phyloP scores from a whole-genome alignment of 257 asterid species.

The Nicotiana sylvestris region DNA sequence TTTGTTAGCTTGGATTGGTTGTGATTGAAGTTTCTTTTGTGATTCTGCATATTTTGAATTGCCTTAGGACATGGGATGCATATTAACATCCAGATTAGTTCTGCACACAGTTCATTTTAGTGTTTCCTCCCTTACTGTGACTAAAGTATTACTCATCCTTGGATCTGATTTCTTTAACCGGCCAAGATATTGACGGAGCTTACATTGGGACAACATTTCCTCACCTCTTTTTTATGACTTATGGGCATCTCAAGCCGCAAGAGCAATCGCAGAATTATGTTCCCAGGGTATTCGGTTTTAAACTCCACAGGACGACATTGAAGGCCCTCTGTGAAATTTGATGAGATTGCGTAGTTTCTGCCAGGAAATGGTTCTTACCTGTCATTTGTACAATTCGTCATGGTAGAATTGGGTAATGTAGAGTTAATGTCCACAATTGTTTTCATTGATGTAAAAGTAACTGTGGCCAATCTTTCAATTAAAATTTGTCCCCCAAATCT shows the following conservation, averaged over 20 bases:
- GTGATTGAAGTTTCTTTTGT: neutral
- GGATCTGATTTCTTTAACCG: slow-evolving; percentile 32
- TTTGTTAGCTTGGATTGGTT: neutral
- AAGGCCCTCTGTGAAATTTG: slow-evolving; percentile 16
- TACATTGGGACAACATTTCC: slow-evolving; percentile 95
- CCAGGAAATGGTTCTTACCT: slow-evolving; percentile 29
- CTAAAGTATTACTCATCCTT: neutral
- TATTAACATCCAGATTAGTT: neutral
- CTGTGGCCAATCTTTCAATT: slow-evolving; percentile 17
- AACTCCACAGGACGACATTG: slow-evolving; percentile 64
- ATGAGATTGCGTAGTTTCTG: slow-evolving; percentile 29
- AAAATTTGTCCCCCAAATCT: slow-evolving; percentile 18
- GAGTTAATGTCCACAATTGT: slow-evolving; percentile 34
- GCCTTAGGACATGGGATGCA: neutral
- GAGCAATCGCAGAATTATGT: slow-evolving; percentile 74
- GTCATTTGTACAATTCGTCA: slow-evolving; percentile 24
- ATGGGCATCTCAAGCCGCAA: slow-evolving; percentile 89
- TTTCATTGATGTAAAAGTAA: slow-evolving; percentile 27
- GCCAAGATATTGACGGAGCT: slow-evolving; percentile 81
- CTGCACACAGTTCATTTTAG: neutral
- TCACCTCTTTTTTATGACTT: slow-evolving; percentile 90
- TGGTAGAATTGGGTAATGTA: neutral
- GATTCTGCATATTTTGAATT: neutral
- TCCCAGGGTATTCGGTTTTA: slow-evolving; percentile 95
- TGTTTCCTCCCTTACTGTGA: neutral